phyloP scores from a whole-genome alignment of 495 filamentous ascomycete genomes.

The Aspergillus asperescens region DNA sequence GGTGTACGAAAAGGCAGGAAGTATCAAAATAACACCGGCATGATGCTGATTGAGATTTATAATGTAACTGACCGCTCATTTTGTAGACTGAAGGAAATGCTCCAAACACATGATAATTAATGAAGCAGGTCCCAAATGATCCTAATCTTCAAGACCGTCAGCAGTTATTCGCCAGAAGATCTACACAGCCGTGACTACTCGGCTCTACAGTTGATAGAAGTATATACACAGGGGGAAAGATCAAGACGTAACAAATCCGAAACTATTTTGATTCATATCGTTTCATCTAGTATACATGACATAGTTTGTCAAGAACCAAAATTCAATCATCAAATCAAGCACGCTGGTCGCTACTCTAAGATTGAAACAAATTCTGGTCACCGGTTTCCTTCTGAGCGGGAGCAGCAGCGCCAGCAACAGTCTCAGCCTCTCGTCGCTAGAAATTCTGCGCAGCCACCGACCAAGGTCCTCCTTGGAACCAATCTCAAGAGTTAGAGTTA shows the following conservation, averaged over 20 bases:
- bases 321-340: conserved; percentile 23
- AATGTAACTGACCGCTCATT: not conserved
- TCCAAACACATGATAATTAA: no score
- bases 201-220: not conserved
- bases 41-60: conserved; percentile 19
- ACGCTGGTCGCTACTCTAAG: conserved; percentile 42
- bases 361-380: conserved; percentile 38
- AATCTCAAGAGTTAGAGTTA: conserved; percentile 52
- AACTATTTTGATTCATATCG: conserved; percentile 11
- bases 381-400: conserved; percentile 34
- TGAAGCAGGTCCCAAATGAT: no score
- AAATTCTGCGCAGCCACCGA: conserved; percentile 49
- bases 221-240: no score
- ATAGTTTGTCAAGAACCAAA: conserved; percentile 3
- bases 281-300: conserved; percentile 21
- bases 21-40: conserved; percentile 27
- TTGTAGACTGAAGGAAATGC: no score
- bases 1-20: conserved; percentile 46
- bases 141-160: no score
- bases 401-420: conserved; percentile 32
- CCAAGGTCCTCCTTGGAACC: conserved; percentile 58
- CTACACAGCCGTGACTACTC: not conserved
- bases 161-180: not conserved
- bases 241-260: not conserved
- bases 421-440: conserved; percentile 35